Percentiles rank a stretch among this genome's conserved stretches.
phyloP scores from a whole-genome alignment of 495 filamentous ascomycete genomes.

The Podospora sp. region DNA sequence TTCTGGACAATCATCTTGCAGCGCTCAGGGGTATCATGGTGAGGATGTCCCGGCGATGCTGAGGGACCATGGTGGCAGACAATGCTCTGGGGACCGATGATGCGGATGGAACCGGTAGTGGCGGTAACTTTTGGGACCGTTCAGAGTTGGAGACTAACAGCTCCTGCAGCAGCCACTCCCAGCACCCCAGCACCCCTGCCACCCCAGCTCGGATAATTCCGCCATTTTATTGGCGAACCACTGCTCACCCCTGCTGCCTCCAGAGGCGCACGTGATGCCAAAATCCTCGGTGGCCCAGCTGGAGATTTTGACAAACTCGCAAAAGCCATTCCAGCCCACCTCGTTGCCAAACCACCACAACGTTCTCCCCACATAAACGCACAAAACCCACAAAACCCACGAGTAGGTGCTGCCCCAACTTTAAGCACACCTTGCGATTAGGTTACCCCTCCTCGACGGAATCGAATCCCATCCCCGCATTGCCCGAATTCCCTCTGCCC shows the following conservation, averaged over 20 bases:
- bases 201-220: not conserved
- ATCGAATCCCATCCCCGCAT: conserved; percentile 1
- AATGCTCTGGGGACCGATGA: not conserved
- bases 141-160: not conserved
- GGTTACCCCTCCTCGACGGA: not conserved
- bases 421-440: not conserved
- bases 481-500: not conserved
- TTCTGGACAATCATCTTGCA: conserved; percentile 38
- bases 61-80: conserved; percentile 23
- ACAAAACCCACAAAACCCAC: conserved; percentile 4
- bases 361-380: not conserved
- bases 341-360: conserved; percentile 11
- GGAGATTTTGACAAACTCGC: conserved; percentile 23
- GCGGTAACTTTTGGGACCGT: conserved; percentile 1
- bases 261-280: conserved; percentile 20
- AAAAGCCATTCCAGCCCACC: conserved; percentile 14
- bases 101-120: conserved; percentile 4
- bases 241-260: not conserved
- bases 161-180: not conserved
- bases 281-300: not conserved
- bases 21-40: conserved; percentile 32
- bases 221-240: not conserved
- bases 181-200: not conserved
- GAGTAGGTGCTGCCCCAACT: not conserved
- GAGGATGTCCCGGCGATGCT: conserved; percentile 10